Evolutionary conservation across 768 basidiomycete genomes (phyloP), one percentile per base, ranked within the genome.

Genomic region (Trametes punicea): DNA sequence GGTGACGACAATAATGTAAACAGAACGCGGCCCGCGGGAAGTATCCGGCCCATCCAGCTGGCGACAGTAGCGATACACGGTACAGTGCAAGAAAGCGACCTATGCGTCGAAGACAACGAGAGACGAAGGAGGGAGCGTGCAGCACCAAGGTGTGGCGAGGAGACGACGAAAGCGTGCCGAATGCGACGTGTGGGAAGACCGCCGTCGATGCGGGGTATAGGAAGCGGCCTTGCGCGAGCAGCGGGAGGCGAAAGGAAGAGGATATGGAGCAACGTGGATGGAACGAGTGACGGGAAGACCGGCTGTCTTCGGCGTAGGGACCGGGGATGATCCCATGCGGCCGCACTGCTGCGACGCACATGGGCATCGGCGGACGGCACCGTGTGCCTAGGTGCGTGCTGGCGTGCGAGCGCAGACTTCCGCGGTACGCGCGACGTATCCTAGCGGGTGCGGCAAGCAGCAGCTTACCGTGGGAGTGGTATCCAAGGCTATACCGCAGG

Each of bases 131-230:
- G 26, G 39, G 41, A 23, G 34, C 16, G 42, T 5, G 36, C 20
- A 11, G 34, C 3, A 2, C 13, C 9, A 15, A 16, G 7, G 26
- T n/a, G 53, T 23, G 18, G 25, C 16, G 33, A 20, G 10, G 10
- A 18, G 21, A 34, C n/a, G 51, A 13, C 15, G 29, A 55, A 39
- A 47, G 53, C 50, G 36, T 51, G 48, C 34, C 45, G 47, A 31
- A 26, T 38, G 56, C 48, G 30, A 23, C 45, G 33, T 55, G 29
- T 31, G 44, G 18, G 55, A 31, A 56, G 55, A 40, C 55, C 54
- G 45, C 25, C 55, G 51, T 55, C 55, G 55, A 56, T 60, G 59
- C 59, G 51, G 47, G 54, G 59, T 60, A 60, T 56, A 60, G 30
- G 55, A 55, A 27, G 36, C 55, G 59, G 59, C 51, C 55, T 45